phyloP scores from a whole-genome alignment of 768 basidiomycete genomes.

The Brasilioporus rufonigricans region DNA sequence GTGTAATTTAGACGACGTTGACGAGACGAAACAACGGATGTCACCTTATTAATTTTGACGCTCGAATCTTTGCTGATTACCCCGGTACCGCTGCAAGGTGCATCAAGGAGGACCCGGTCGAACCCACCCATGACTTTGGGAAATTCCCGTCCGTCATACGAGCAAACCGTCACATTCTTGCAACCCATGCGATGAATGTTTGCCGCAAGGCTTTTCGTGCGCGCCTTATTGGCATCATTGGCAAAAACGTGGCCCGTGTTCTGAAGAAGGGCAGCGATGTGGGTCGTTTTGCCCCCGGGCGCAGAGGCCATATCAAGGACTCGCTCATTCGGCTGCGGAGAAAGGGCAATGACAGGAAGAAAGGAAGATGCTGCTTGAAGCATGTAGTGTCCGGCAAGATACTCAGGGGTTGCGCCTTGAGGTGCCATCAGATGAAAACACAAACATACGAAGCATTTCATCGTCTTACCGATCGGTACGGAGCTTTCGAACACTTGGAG shows the following conservation, averaged over 20 bases:
- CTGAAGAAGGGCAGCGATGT: constrained; percentile 94
- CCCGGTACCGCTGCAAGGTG: constrained; percentile 97
- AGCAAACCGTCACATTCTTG: constrained; percentile 96
- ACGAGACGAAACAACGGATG: constrained; percentile 1
- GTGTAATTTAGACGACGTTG: constrained; percentile 1
- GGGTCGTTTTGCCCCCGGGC: constrained; percentile 97
- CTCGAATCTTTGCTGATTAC: constrained; percentile 97
- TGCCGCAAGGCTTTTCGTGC: constrained; percentile 95
- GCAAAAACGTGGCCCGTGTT: constrained; percentile 98
- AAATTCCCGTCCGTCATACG: constrained; percentile 96
- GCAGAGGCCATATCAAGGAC: constrained; percentile 98
- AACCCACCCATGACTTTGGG: constrained; percentile 99
- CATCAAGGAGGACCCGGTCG: constrained; percentile 94
- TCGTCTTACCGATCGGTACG: constrained; percentile 78
- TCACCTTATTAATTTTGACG: constrained; percentile 97
- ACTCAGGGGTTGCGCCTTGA: constrained; percentile 92
- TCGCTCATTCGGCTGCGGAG: constrained; percentile 89
- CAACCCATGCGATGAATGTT: constrained; percentile 97
- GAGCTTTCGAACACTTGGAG: constrained; percentile 97
- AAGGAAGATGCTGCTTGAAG: constrained; percentile 98
- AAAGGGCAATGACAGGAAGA: constrained; percentile 95
- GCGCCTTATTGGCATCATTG: constrained; percentile 91
- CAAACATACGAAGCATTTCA: neutral
- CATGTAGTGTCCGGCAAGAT: constrained; percentile 99
- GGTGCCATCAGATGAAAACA: neutral